Conservation (phyloP, 192 early-diverging fungal species). For the Coemansia furcata region DNA sequence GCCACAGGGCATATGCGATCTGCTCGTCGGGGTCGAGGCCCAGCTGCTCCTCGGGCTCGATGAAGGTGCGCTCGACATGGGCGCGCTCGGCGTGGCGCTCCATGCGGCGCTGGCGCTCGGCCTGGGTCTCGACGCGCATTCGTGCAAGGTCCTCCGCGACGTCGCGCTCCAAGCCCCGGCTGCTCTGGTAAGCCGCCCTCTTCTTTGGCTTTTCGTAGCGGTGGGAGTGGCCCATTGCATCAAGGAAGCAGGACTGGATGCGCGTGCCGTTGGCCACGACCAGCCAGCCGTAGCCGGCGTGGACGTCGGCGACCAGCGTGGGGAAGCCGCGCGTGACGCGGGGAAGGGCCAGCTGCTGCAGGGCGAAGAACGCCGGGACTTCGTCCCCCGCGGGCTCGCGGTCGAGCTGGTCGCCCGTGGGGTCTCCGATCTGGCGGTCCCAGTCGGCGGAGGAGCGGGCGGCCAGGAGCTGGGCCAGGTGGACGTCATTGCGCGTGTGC, state of each 20-base stretch:
- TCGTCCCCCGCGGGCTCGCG: constrained; percentile 15
- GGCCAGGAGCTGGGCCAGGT: constrained; percentile 17
- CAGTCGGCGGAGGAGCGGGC: constrained; percentile 16
- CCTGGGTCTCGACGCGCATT: constrained; percentile 12
- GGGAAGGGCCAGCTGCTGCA: constrained; percentile 11
- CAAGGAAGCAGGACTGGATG: constrained; percentile 21
- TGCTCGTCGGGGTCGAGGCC: constrained; percentile 32
- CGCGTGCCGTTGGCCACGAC: constrained; percentile 31
- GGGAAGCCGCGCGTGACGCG: constrained; percentile 11
- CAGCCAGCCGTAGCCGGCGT: constrained; percentile 15
- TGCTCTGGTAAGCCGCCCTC: neutral
- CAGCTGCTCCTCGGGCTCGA: constrained; percentile 10
- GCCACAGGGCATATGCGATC: constrained; percentile 25
- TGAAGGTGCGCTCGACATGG: constrained; percentile 30
- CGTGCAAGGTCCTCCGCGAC: constrained; percentile 18
- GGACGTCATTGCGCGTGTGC: constrained; percentile 6
- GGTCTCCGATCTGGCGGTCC: constrained; percentile 7
- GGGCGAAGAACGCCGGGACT: constrained; percentile 9
- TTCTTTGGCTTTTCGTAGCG: neutral
- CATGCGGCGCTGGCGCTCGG: constrained; percentile 14
- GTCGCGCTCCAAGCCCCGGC: neutral
- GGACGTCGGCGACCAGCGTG: constrained; percentile 27
- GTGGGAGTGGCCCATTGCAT: neutral
- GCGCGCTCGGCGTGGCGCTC: constrained; percentile 6
- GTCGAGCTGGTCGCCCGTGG: constrained; percentile 13